Base-by-base conservation (phyloP, 306 rosid genomes). In the Lupinus albus region DNA sequence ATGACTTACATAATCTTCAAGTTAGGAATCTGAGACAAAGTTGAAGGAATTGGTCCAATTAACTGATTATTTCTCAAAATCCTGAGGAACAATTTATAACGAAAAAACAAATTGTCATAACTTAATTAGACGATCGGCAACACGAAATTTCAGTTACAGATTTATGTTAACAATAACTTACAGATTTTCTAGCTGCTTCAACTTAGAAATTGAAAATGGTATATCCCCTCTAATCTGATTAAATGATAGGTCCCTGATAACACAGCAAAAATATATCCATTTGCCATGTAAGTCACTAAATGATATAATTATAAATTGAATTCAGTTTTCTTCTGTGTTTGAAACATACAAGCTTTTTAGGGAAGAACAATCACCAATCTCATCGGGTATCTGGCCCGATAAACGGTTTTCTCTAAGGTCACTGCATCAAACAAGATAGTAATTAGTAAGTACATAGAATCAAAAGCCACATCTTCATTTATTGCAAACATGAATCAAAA, bases 371-470 rank as follows among this genome's bases (percentile, higher is more conserved):
- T 91, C 99, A 52, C 99, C 99, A 72, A 94, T 94, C 89, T 94
- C 97, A 73, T 91, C 99, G n/a, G 99, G 99, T 79, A 94, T 94
- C 80, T 94, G 99, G 67, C 99, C 99, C 0, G 99, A 91, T 15
- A 94, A 78, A 20, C 77, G 75, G 74, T 91, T 94, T 50, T 81
- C 92, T 68, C 76, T 85, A 16, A 91, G 84, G 56, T 94, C 99
- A 51, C 99, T 94, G 87, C 8, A 14, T 61, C 79, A 67, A 77
- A 77, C 35, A 60, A 45, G 52, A 70, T 53, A 33, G 0, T 10
- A 7, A 30, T 21, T 38, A 6, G 20, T 70, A 60, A 70, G 14
- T 2, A 25, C 1, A 4, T 12, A 52, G 36, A 42, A 38, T 25
- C 17, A 47, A 11, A 39, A 47, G 18, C 28, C 49, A 46, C 21